Base-by-base conservation (phyloP, 75 land plant species). In the Selaginella moellendorffii region DNA sequence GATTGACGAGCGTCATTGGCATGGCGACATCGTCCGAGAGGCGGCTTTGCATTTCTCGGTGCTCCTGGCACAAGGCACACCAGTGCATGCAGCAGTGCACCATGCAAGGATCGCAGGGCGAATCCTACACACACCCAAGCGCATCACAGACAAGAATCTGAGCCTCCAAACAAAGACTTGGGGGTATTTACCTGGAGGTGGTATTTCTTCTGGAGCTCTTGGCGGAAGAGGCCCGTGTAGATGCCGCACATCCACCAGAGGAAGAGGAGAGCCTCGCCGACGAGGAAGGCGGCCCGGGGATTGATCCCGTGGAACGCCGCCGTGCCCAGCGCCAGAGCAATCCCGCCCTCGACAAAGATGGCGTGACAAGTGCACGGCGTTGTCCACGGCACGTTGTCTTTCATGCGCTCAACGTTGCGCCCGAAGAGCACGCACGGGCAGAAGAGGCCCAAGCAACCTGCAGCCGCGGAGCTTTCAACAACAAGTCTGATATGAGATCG, bases 211-310 rank as follows among this genome's bases (percentile, higher is more conserved):
- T 90, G 97, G 26, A 90, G 65, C 24, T 73, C 69, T 31, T 86
- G 85, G 54, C 92, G 78, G 25, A 72, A 74, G 23, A 91, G 71
- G 31, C 97, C 91, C 24, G 83, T 84, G 52, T 90, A 90, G 0
- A 90, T 84, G 56, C 91, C 92, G 70, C 88, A 90, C 84, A 90
- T 82, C 97, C 97, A 90, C 97, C 97, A 90, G 22, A 79, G 63
- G 69, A 90, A 90, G 0, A 86, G 30, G 42, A 84, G 54, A 10
- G 91, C 84, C 75, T 90, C 97, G 26, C 80, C 83, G 30, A 90
- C 71, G 31, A 87, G 72, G 53, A 80, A 79, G 25, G 80, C 63
- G 5, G 88, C 73, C 29, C 61, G 63, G 31, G 97, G 97, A 54
- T 84, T 74, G 8, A 84, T 46, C 42, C 92, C 83, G 62, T 82